These are phyloP conservation scores for Scutellaria galericulata DNA, from an alignment of 257 asterid genomes.

Conservation along the genomic window DNA sequence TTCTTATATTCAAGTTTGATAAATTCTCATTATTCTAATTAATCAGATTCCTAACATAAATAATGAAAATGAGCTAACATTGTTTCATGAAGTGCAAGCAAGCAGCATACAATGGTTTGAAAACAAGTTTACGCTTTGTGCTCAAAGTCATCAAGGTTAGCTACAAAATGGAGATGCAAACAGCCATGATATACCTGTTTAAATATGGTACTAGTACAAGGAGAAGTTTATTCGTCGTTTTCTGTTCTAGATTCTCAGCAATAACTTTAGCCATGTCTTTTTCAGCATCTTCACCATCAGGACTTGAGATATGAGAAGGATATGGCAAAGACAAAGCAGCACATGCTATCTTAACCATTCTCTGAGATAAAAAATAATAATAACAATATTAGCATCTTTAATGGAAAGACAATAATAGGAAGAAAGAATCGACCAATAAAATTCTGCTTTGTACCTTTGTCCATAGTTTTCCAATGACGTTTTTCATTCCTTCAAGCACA, in stretches of 20 bases:
- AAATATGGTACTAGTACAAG: conserved; percentile 74
- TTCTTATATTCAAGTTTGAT: background rate
- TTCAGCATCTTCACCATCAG: conserved; percentile 41
- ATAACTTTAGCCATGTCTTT: conserved; percentile 34
- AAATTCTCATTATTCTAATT: background rate
- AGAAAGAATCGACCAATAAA: no score
- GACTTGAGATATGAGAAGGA: conserved; percentile 48
- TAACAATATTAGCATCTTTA: conserved; percentile 25
- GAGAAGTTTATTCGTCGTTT: conserved; percentile 51
- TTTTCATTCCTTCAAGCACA: conserved; percentile 44
- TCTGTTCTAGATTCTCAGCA: conserved; percentile 36
- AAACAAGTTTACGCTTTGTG: background rate
- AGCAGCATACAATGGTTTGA: conserved; percentile 6
- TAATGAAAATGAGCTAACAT: no score
- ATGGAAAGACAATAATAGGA: background rate
- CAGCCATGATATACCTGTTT: conserved; percentile 61
- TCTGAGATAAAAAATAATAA: conserved; percentile 47
- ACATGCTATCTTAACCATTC: conserved; percentile 57
- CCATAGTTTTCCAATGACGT: conserved; percentile 33
- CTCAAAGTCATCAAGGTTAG: conserved; percentile 13
- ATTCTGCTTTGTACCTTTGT: conserved; percentile 44
- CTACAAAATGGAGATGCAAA: conserved; percentile 15
- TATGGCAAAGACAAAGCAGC: conserved; percentile 70
- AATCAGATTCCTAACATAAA: no score
- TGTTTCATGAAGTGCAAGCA: no score